phyloP scores from a whole-genome alignment of 75 land plant species.

The Selaginella tamariscina region DNA sequence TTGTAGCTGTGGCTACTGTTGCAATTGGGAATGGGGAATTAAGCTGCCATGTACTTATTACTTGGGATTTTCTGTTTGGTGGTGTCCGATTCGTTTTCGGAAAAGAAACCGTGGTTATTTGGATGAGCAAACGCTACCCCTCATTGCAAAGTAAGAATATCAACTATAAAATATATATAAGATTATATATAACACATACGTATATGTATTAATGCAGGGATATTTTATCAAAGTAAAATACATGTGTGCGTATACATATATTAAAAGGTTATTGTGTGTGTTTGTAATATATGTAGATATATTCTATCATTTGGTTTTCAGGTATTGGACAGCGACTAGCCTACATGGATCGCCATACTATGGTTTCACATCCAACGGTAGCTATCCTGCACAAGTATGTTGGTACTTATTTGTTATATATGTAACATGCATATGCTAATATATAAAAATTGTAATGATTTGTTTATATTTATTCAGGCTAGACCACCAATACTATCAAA shows the following conservation, averaged over 20 bases:
- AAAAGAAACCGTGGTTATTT: constrained; percentile 23
- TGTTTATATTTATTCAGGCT: constrained; percentile 21
- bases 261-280: too few species aligned
- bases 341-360: constrained; percentile 34
- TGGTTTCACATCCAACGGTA: constrained; percentile 34
- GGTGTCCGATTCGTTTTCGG: constrained; percentile 28
- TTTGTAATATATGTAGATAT: not conserved
- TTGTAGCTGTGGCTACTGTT: constrained; percentile 42
- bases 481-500: constrained; percentile 36
- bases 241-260: too few species aligned
- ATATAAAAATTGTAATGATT: too few species aligned
- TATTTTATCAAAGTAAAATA: too few species aligned
- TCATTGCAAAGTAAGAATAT: constrained; percentile 31
- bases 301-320: constrained; percentile 13
- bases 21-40: constrained; percentile 49
- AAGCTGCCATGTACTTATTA: constrained; percentile 30
- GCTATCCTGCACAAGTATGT: constrained; percentile 33
- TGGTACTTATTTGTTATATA: too few species aligned
- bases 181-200: too few species aligned
- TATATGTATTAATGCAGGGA: too few species aligned
- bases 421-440: too few species aligned
- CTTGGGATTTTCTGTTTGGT: constrained; percentile 34
- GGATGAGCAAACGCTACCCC: constrained; percentile 17
- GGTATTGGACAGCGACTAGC: constrained; percentile 37
- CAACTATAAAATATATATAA: too few species aligned